phyloP scores from a whole-genome alignment of 495 filamentous ascomycete genomes.

The Hyaloscypha variabilis region DNA sequence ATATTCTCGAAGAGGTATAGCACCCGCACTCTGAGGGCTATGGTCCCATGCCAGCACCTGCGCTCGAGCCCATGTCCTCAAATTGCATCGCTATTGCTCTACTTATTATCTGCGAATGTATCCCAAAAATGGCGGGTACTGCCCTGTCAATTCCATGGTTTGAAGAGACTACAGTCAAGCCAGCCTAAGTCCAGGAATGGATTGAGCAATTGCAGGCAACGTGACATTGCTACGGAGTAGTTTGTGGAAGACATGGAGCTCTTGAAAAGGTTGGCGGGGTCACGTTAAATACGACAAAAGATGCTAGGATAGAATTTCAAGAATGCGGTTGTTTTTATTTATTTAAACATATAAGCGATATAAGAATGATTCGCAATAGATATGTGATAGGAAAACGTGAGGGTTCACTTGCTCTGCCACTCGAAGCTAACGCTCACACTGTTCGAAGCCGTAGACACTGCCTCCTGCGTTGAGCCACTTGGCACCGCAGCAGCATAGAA shows the following conservation, averaged over 20 bases:
- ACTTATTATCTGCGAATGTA: not conserved
- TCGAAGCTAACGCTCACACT: conserved; percentile 35
- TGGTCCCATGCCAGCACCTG: too few species aligned
- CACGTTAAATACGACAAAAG: too few species aligned
- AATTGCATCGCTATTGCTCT: too few species aligned
- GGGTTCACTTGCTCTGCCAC: conserved; percentile 30
- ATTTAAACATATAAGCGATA: not conserved
- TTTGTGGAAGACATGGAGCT: too few species aligned
- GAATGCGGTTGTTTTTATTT: too few species aligned
- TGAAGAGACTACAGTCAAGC: not conserved
- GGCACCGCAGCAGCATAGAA: conserved; percentile 64
- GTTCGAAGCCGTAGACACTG: conserved; percentile 36
- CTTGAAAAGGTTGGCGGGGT: too few species aligned
- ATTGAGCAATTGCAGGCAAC: too few species aligned
- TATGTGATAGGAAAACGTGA: not conserved
- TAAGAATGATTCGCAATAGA: not conserved
- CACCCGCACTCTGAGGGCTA: too few species aligned
- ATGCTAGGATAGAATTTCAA: too few species aligned
- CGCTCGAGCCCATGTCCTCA: too few species aligned
- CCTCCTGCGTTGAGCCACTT: conserved; percentile 47
- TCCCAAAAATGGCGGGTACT: not conserved
- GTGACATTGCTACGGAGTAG: too few species aligned
- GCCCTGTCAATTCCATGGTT: not conserved
- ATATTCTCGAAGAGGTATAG: too few species aligned
- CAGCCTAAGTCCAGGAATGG: not conserved